Evolutionary conservation across 306 rosid species (phyloP), one percentile per base, ranked within the genome.

Genomic region (Quercus engelmannii): DNA sequence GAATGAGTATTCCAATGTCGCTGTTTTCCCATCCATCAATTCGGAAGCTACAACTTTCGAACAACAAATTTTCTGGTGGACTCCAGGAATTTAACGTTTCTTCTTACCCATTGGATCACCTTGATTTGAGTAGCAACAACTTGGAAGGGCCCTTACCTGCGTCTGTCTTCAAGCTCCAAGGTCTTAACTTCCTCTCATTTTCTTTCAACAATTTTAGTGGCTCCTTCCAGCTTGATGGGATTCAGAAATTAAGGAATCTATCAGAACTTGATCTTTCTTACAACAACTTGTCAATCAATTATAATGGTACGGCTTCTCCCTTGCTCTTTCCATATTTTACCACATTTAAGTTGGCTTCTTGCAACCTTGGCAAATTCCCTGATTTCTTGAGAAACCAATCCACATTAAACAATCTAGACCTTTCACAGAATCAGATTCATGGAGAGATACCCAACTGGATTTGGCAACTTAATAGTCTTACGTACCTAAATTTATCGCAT

Each of bases 401-500:
- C 2, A 10, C 0, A 18, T 69, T 90, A 43, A 0, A 0, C 2
- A 0, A 0, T 74, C 74, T 92, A 70, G 93, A 92, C 81, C 94
- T 88, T 62, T 87, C 94, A 0, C 0, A 18, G 3, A 92, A 92
- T 65, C 63, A 30, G 7, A 87, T 92, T 67, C 1, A 0, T 18
- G 93, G 87, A 9, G 25, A 70, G n/a, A 57, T 90, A 12, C 94
- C 94, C 25, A 57, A 5, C 3, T 88, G 92, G 94, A 68, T 88
- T 62, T 90, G 90, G 91, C 8, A 15, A n/a, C 52, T 0, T 61
- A 1, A 1, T 12, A 3, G 0, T 25, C 18, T 25, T 59, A 3
- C 0, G 1, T 21, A 62, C 4, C 30, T 90, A 52, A 88, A 92
- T 70, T 83, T 92, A 25, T 90, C 97, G 19, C 25, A 67, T 77